Base-by-base conservation (phyloP, 805 yeast species). In the Kluyveromyces aestuarii region DNA sequence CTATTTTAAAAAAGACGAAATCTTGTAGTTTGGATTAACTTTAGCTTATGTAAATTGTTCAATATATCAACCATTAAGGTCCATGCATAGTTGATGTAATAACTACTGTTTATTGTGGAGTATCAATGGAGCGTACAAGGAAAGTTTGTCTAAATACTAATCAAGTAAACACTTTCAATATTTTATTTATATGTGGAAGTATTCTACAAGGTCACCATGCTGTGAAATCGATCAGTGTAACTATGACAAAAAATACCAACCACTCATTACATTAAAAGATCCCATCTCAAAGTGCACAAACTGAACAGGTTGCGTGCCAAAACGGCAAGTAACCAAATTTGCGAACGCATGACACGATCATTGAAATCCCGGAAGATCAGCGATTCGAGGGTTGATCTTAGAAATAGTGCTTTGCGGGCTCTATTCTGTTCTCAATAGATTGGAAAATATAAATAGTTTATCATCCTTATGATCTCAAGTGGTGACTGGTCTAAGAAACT, bases 221-320 rank as follows among this genome's bases (percentile, higher is more conserved):
- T 43, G 4, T 21, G 39, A 36, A 33, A 13, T 43, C 33, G 47
- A 55, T 83, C 90, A 83, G 90, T 83, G 90, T 84, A 84, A 84
- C 90, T 84, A 84, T 84, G 90, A 84, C 91, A 57, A 48, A 53
- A 48, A 52, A 74, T 72, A 73, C 55, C 68, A 67, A 63, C 72
- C 83, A 78, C 85, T 73, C 74, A 71, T 76, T 74, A 79, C 80
- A 73, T 75, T 79, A 81, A 75, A 72, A 68, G 67, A 69, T 71
- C 55, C 58, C 52, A 41, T 37, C 47, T 49, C 54, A 45, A 47
- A 27, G 25, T 38, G 45, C 44, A 21, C 27, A 11, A 45, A 33
- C 48, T 40, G 37, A 33, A 41, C 47, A 42, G 48, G 45, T 21
- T 40, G 18, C 14, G 35, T 39, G 52, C 50, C 64, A 59, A 48